Percentiles rank a stretch among this genome's conserved stretches.
Conservation (phyloP, 805 yeast species). For the Candida loeiensis region DNA sequence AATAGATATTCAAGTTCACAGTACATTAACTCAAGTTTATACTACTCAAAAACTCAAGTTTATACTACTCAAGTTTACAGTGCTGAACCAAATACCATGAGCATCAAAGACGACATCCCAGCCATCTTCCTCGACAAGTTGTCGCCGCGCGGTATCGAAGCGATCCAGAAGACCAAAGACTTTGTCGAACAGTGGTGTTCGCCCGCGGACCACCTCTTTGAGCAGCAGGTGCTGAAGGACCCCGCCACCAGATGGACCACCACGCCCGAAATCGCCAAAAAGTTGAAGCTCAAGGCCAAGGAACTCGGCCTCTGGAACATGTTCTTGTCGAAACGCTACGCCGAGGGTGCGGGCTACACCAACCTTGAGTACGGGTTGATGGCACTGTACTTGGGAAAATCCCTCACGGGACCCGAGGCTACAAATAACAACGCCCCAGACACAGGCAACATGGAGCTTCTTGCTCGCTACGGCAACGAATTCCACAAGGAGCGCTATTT, state of each 20-base stretch:
- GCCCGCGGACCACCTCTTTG: conserved; percentile 51
- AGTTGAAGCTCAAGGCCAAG: conserved; percentile 51
- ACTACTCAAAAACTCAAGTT: neutral
- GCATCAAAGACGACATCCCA: conserved; percentile 35
- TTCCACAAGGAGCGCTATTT: conserved; percentile 46
- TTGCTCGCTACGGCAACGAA: conserved; percentile 39
- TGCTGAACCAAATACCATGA: conserved; percentile 12
- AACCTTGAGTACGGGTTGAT: conserved; percentile 63
- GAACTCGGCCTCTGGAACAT: conserved; percentile 58
- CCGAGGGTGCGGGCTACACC: conserved; percentile 55
- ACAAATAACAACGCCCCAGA: conserved; percentile 63
- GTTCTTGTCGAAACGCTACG: conserved; percentile 47
- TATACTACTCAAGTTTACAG: too few relatives aligned
- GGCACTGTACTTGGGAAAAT: conserved; percentile 60
- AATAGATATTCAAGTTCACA: too few relatives aligned
- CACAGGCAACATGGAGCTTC: conserved; percentile 58
- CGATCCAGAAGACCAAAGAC: conserved; percentile 39
- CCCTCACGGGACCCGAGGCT: conserved; percentile 54
- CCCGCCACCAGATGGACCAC: conserved; percentile 45
- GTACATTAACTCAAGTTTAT: neutral
- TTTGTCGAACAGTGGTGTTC: conserved; percentile 56
- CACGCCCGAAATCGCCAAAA: conserved; percentile 47
- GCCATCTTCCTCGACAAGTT: conserved; percentile 36
- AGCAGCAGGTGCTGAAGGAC: conserved; percentile 36
- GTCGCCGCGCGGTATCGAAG: conserved; percentile 34